Conservation (phyloP, 768 basidiomycete genomes). For the Lanmaoa pseudosensibilis region DNA sequence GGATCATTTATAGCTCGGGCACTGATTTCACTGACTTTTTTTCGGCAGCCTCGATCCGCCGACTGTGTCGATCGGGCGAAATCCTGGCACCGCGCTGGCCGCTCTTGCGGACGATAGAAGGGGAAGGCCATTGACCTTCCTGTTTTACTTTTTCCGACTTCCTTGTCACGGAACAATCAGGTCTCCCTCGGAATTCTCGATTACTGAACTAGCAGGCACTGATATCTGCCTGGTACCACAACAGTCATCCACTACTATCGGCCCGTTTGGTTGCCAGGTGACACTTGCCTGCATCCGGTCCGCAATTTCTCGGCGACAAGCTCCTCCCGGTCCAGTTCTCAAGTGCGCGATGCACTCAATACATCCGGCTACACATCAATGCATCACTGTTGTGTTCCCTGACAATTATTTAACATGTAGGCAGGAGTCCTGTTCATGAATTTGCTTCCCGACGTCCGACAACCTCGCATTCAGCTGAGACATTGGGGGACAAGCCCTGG, state of each 20-base stretch:
- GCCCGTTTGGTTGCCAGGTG: constrained; percentile 6
- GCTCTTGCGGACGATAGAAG: neutral
- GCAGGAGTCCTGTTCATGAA: neutral
- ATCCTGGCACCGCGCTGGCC: neutral
- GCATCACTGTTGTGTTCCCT: neutral
- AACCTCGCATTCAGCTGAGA: constrained; percentile 7
- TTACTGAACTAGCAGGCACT: neutral
- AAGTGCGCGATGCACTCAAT: constrained; percentile 1
- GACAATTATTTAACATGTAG: constrained; percentile 3
- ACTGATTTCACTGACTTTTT: constrained; percentile 18
- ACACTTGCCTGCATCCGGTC: neutral
- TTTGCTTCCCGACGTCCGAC: constrained; percentile 8
- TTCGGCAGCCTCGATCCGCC: constrained; percentile 8
- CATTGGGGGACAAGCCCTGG: constrained; percentile 4
- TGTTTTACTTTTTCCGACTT: neutral
- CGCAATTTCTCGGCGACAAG: neutral
- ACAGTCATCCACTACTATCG: neutral
- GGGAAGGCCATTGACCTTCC: neutral
- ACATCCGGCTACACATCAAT: neutral
- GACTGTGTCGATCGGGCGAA: neutral
- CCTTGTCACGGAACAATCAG: neutral
- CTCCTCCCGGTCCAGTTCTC: neutral
- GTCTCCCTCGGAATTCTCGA: neutral
- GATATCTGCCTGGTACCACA: neutral
- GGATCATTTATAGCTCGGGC: constrained; percentile 5